Conservation (phyloP, 495 filamentous ascomycete genomes). For the Penicillium fimorum region DNA sequence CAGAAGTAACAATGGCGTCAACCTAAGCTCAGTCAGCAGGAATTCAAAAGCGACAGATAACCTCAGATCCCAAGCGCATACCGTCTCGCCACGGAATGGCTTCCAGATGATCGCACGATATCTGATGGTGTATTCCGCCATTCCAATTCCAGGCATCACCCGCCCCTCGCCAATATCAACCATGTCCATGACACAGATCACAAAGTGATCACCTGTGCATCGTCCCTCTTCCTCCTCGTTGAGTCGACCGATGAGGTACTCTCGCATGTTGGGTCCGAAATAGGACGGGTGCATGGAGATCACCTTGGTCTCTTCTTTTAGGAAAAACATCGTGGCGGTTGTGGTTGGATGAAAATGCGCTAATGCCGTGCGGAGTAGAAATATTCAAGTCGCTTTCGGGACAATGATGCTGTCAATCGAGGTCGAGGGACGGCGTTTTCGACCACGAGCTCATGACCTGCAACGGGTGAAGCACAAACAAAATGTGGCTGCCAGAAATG, state of each 20-base stretch:
- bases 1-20: slow-evolving; percentile 84
- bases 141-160: slow-evolving; percentile 82
- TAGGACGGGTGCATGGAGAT: slow-evolving; percentile 95
- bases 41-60: not conserved
- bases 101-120: slow-evolving; percentile 97
- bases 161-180: slow-evolving; percentile 88
- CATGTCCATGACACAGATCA: slow-evolving; percentile 94
- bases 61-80: slow-evolving; percentile 44
- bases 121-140: slow-evolving; percentile 90
- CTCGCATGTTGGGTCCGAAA: slow-evolving; percentile 86
- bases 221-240: slow-evolving; percentile 91
- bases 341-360: slow-evolving; percentile 2
- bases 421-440: slow-evolving; percentile 14
- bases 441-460: slow-evolving; percentile 26
- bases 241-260: slow-evolving; percentile 80
- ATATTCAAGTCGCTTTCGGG: not conserved
- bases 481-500: slow-evolving; percentile 2
- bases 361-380: not conserved
- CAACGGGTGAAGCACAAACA: slow-evolving; percentile 5
- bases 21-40: slow-evolving; percentile 53
- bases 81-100: slow-evolving; percentile 94
- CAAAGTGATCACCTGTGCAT: slow-evolving; percentile 88
- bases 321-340: slow-evolving; percentile 78
- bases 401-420: slow-evolving; percentile 13
- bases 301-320: slow-evolving; percentile 88